These are phyloP conservation scores for Pleurotus pulmonarius DNA, from an alignment of 768 basidiomycete species.

Conservation along the genomic window DNA sequence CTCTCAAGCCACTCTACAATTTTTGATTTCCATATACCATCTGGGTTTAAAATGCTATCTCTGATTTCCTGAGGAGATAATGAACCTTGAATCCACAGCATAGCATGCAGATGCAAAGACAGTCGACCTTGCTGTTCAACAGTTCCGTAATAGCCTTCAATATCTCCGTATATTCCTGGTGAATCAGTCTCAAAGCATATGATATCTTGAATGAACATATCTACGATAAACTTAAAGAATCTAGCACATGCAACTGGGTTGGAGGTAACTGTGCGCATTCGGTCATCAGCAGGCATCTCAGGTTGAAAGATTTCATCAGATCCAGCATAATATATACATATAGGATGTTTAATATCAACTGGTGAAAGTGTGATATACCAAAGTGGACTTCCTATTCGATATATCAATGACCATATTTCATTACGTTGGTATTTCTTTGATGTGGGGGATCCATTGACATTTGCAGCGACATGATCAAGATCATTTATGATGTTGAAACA, in stretches of 20 bases:
- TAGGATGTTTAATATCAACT: not conserved
- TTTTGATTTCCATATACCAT: slow-evolving; percentile 10
- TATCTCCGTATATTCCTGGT: slow-evolving; percentile 17
- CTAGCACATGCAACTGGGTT: slow-evolving; percentile 28
- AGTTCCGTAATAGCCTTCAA: slow-evolving; percentile 23
- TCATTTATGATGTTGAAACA: slow-evolving; percentile 31
- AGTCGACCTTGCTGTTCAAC: slow-evolving; percentile 28
- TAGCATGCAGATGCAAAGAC: slow-evolving; percentile 25
- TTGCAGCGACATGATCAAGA: slow-evolving; percentile 29
- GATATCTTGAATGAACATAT: slow-evolving; percentile 21
- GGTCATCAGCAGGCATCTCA: slow-evolving; percentile 10
- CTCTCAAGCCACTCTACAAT: slow-evolving; percentile 5
- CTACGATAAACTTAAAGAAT: slow-evolving; percentile 28
- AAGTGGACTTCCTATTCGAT: slow-evolving; percentile 17
- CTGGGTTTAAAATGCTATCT: slow-evolving; percentile 17
- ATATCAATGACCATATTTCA: slow-evolving; percentile 12
- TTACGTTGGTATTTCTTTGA: not conserved
- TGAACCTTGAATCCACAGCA: slow-evolving; percentile 25
- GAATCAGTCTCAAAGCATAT: slow-evolving; percentile 12
- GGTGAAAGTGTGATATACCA: not conserved
- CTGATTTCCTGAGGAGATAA: slow-evolving; percentile 28
- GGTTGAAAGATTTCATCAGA: slow-evolving; percentile 9
- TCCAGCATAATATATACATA: slow-evolving; percentile 19
- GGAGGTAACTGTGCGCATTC: slow-evolving; percentile 9
- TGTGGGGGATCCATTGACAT: slow-evolving; percentile 21